Evolutionary conservation across 1,284 basidiomycete species (phyloP), one percentile per base, ranked within the genome.

Genomic region (Cystobasidium sp.): DNA sequence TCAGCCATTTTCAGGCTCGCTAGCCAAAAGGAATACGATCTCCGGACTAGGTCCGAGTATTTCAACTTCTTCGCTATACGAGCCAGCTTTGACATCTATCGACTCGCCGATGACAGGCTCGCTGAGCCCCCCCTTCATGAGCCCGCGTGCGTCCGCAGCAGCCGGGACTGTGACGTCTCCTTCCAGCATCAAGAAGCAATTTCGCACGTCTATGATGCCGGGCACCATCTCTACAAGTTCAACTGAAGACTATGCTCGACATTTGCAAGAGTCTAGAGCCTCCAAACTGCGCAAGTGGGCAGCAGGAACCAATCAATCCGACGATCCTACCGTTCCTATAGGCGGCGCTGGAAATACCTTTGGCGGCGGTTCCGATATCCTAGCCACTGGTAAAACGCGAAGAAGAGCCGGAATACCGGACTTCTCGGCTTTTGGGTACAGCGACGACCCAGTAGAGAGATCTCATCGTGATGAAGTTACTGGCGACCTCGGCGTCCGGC

Each of bases 401-500:
- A 44, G 67, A 6, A 68, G 72, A 53, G 72, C 72, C 6, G 72
- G 66, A 14, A 74, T 74, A 20, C 72, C 72, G 39, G 65, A 62
- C 37, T 74, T 74, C 22, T 9, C 43, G 6, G 65, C 31, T 4
- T 73, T 59, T 41, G 62, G 52, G 6, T 68, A 49, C 22, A 24
- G 20, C 37, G 41, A 4, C 16, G 66, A 44, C 18, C 43, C 9
- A 18, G 10, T 20, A 8, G 58, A 22, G 3, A 20, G 18, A n/a
- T 65, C 68, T 39, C 39, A 68, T 44, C 62, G 72, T 31, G 62
- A 77, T 3, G 55, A 56, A 0, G 81, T 83, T 80, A 80, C 80
- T 66, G 80, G 78, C 18, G 78, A 79, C 56, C 69, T 69, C 0
- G 81, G 80, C 41, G 75, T 79, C 1, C 37, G 70, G n/a, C 63